These are phyloP conservation scores for Ogataea naganishii DNA, from an alignment of 805 yeast genomes.

Conservation along the genomic window DNA sequence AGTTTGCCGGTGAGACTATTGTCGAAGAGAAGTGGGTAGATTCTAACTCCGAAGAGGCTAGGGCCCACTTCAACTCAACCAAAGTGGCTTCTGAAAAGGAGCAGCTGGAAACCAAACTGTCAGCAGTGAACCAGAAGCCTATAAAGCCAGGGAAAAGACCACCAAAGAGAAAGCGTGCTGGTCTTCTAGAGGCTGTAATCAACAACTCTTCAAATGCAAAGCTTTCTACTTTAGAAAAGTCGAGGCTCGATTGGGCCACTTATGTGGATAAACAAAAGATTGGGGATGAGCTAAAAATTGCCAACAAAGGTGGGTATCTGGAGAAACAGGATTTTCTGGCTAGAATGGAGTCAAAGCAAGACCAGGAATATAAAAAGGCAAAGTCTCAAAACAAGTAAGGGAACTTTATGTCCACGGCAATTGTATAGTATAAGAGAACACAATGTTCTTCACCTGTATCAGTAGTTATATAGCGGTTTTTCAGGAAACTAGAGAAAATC, in stretches of 20 bases:
- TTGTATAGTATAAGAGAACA: too few species aligned
- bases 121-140: neutral
- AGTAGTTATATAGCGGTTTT: too few species aligned
- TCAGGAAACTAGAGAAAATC: too few species aligned
- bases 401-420: neutral
- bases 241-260: conserved; percentile 89
- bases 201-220: conserved; percentile 63
- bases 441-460: too few species aligned
- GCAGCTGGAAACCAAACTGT: conserved; percentile 1
- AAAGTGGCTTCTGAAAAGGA: conserved; percentile 26
- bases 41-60: conserved; percentile 76
- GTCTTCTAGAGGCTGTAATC: conserved; percentile 69
- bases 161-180: conserved; percentile 60
- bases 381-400: conserved; percentile 8
- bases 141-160: conserved; percentile 9
- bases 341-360: conserved; percentile 57
- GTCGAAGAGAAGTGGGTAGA: conserved; percentile 76
- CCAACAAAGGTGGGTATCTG: conserved; percentile 84
- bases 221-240: conserved; percentile 85
- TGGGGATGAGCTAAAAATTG: conserved; percentile 68
- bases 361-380: conserved; percentile 38
- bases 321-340: conserved; percentile 86
- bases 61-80: conserved; percentile 60
- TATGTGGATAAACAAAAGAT: conserved; percentile 85
- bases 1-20: conserved; percentile 81